phyloP scores from a whole-genome alignment of 768 basidiomycete genomes.

The Amanita rimosa region DNA sequence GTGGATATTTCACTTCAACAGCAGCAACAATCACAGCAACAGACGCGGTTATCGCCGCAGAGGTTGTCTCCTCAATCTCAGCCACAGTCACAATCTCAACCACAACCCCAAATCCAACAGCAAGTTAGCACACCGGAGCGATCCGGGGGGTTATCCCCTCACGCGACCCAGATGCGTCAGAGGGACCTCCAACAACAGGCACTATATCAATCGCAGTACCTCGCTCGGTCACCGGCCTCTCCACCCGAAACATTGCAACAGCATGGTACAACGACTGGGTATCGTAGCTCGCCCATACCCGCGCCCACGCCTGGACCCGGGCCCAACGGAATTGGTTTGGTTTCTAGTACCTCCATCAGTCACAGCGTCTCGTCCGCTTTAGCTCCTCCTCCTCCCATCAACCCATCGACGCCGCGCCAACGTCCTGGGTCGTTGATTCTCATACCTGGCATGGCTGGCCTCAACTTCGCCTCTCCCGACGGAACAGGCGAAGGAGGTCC shows the following conservation, averaged over 20 bases:
- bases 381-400: conserved; percentile 30
- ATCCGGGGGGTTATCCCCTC: conserved; percentile 41
- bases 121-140: conserved; percentile 16
- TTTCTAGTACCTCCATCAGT: not conserved
- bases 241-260: conserved; percentile 43
- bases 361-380: conserved; percentile 15
- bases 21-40: conserved; percentile 6
- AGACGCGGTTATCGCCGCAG: conserved; percentile 8
- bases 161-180: conserved; percentile 68
- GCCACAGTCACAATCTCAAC: conserved; percentile 40
- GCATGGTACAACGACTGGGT: not conserved
- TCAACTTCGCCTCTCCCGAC: conserved; percentile 16
- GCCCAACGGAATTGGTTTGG: not conserved
- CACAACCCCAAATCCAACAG: conserved; percentile 14
- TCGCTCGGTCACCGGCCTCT: conserved; percentile 75
- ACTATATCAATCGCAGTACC: conserved; percentile 71
- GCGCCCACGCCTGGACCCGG: conserved; percentile 10
- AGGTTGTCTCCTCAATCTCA: conserved; percentile 28
- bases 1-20: not conserved
- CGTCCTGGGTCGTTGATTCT: conserved; percentile 75
- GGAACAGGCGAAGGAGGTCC: too few relatives aligned
- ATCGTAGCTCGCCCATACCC: not conserved
- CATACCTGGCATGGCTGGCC: conserved; percentile 26
- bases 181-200: conserved; percentile 84
- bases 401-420: conserved; percentile 28